Conservation (phyloP, 1,284 basidiomycete species). For the Abortiporus biennis region DNA sequence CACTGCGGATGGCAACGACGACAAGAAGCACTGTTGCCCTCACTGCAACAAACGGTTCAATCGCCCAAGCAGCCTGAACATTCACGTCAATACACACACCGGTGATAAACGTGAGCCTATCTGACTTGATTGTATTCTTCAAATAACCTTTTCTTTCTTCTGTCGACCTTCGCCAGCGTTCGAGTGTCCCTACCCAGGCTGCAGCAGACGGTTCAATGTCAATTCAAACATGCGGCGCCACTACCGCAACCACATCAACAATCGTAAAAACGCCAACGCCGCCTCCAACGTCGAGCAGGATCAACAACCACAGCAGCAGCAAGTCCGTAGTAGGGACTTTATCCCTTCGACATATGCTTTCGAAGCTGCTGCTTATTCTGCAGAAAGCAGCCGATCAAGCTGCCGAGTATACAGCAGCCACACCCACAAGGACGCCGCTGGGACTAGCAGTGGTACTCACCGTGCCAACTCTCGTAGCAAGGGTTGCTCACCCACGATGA, state of each 20-base stretch:
- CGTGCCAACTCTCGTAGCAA: too few species aligned
- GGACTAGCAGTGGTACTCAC: too few species aligned
- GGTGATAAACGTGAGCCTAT: conserved; percentile 32
- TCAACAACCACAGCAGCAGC: too few species aligned
- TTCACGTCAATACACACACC: conserved; percentile 36
- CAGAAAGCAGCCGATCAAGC: too few species aligned
- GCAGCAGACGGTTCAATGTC: conserved; percentile 34
- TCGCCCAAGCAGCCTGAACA: conserved; percentile 37
- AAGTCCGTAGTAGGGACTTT: too few species aligned
- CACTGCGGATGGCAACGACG: conserved; percentile 12
- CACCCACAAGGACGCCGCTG: too few species aligned
- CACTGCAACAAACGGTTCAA: conserved; percentile 37
- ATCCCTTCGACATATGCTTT: too few species aligned
- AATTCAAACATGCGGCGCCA: conserved; percentile 41
- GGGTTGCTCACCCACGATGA: too few species aligned
- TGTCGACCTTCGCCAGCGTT: conserved; percentile 23
- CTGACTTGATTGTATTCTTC: not conserved
- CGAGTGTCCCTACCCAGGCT: conserved; percentile 31
- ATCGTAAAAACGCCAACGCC: not conserved
- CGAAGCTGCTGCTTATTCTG: too few species aligned
- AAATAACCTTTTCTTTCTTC: not conserved
- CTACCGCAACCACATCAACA: conserved; percentile 27
- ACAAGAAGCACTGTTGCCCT: conserved; percentile 29
- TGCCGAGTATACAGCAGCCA: too few species aligned
- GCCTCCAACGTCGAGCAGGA: too few species aligned